A percentile compares a stretch with the other conserved stretches of the same genome.
Conservation (phyloP, 768 basidiomycete species). For the Lactifluus rugatus region DNA sequence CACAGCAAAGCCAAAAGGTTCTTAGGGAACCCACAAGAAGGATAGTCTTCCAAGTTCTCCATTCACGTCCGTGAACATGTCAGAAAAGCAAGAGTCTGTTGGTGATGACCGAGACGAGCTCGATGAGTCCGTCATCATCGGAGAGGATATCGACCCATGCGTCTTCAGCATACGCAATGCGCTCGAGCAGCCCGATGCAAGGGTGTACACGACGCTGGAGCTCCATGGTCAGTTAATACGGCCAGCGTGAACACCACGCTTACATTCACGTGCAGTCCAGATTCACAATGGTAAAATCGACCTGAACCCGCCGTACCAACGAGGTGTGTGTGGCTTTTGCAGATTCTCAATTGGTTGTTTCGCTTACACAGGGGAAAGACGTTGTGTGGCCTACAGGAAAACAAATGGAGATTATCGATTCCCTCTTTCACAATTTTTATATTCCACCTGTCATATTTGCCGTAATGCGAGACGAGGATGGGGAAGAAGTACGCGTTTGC, state of each 20-base stretch:
- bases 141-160: conserved; percentile 15
- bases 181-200: conserved; percentile 21
- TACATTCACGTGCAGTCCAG: conserved; percentile 32
- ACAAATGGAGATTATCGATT: conserved; percentile 46
- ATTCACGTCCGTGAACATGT: background rate
- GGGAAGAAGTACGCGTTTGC: conserved; percentile 36
- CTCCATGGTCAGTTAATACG: conserved; percentile 19
- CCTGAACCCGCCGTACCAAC: conserved; percentile 60
- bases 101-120: conserved; percentile 11
- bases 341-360: background rate
- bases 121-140: conserved; percentile 16
- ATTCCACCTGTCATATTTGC: conserved; percentile 44
- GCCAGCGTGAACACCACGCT: background rate
- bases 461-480: conserved; percentile 30
- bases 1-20: background rate
- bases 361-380: conserved; percentile 32
- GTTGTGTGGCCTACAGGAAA: conserved; percentile 69
- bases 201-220: conserved; percentile 21
- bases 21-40: background rate
- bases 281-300: conserved; percentile 67
- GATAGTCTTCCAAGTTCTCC: background rate
- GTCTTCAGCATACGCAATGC: conserved; percentile 22
- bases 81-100: conserved; percentile 1
- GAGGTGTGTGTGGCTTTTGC: conserved; percentile 37
- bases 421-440: conserved; percentile 44